phyloP scores from a whole-genome alignment of 768 basidiomycete genomes.

The Xerocomus brunneocitrinus region DNA sequence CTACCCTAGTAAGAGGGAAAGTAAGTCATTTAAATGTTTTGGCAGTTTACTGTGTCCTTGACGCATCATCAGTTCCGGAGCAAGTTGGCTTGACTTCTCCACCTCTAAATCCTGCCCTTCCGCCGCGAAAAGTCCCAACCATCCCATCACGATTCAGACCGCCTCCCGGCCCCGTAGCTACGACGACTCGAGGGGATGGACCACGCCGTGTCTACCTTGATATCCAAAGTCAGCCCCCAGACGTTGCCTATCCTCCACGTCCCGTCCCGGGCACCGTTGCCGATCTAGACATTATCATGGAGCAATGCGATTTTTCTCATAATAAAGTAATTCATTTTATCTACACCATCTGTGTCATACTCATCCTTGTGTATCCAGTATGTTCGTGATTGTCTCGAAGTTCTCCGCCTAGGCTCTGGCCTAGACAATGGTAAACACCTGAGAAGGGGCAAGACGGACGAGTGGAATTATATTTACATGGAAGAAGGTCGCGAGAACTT shows the following conservation, averaged over 20 bases:
- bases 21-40: slow-evolving; percentile 42
- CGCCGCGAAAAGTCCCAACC: slow-evolving; percentile 44
- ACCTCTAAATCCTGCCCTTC: slow-evolving; percentile 72
- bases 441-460: slow-evolving; percentile 69
- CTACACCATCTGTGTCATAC: not conserved
- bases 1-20: slow-evolving; percentile 76
- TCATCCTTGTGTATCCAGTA: slow-evolving; percentile 47
- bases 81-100: slow-evolving; percentile 52
- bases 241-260: slow-evolving; percentile 80
- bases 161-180: slow-evolving; percentile 43
- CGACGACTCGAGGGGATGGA: slow-evolving; percentile 67
- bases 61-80: slow-evolving; percentile 55
- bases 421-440: slow-evolving; percentile 78
- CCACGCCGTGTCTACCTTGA: slow-evolving; percentile 76
- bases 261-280: slow-evolving; percentile 80
- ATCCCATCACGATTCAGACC: slow-evolving; percentile 47
- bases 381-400: slow-evolving; percentile 96
- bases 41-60: not conserved
- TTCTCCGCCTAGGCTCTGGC: slow-evolving; percentile 85
- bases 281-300: slow-evolving; percentile 87
- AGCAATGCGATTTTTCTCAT: slow-evolving; percentile 86
- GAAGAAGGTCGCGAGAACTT: slow-evolving; percentile 50
- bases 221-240: slow-evolving; percentile 53
- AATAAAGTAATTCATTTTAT: slow-evolving; percentile 49
- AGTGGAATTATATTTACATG: slow-evolving; percentile 86